Base-by-base conservation (phyloP, 2,329 filamentous ascomycete genomes). In the Penicillium sp. region DNA sequence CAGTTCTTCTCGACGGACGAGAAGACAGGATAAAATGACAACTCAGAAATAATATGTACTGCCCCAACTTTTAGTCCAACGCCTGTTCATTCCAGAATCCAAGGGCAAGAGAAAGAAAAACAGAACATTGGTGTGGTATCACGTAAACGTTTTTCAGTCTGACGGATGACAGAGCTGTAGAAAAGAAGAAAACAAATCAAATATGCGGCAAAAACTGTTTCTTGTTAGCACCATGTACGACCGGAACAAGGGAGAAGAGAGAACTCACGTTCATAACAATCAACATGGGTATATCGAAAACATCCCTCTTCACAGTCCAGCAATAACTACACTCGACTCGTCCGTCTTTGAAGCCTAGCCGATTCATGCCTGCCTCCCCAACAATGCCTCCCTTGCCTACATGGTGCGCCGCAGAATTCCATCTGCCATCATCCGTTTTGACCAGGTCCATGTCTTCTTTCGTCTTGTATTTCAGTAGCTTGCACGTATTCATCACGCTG, bases 241-340 rank as follows among this genome's bases (percentile, higher is more conserved):
- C 11, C 8, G 9, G 24, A 5, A 46, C 2, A 50, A 20, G 12
- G 20, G 21, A 9, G 18, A 11, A 23, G 45, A 47, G 21, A 20
- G 33, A n/a, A 87, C 92, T 87, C 73, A 97, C 94, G 77, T 97
- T 97, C 79, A 97, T 93, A 68, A 97, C 90, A 73, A 97, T 95
- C 77, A 97, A 81, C 91, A 97, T 96, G 21, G 94, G 94, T 73
- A 97, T 96, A 76, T 97, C 93, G 77, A 97, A 97, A 42, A 94
- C 90, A 73, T 99, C 94, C 61, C 93, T 83, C 77, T 96, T 96
- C 61, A 97, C 92, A 61, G 90, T 93, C 92, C 93, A 97, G 77
- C 90, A 96, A 75, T 95, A 96, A 66, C 89, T 91, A 77, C 92
- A 97, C 70, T 96, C 90, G 57, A 97, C 89, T 74, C 94, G 92